Base-by-base conservation (phyloP, 345 rosid species). In the Raphanus raphanistrum region DNA sequence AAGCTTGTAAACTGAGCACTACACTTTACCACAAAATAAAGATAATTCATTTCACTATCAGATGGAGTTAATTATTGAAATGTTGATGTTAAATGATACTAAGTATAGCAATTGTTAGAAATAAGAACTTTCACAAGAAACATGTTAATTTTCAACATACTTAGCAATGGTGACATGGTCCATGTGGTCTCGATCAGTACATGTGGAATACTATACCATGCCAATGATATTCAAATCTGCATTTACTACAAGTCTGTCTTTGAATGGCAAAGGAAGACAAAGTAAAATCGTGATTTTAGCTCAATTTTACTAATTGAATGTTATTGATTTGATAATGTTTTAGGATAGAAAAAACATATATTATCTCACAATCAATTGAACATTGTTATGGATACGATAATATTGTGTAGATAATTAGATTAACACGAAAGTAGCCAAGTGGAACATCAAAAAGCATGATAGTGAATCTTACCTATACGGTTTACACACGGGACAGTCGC, bases 401-500 rank as follows among this genome's bases (percentile, higher is more conserved):
- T 5, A 63, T 13, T 36, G 60, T 57, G 66, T 65, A 57, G 67
- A 71, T 77, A 50, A 50, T 76, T 5, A 26, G 74, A 76, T 76
- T 43, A 76, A 50, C 54, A 48, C 26, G 74, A 25, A 76, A 69
- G 70, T 76, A 70, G 63, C 17, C 13, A 70, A 63, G 80, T 76
- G 81, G 81, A 57, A 65, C 31, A 66, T 63, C 36, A 71, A 64
- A 65, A 65, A 78, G 57, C 67, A 71, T 71, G 69, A 73, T 73
- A 45, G 32, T 72, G 64, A 78, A 72, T 78, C 69, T 72, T 79
- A 79, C 82, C 77, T 78, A 78, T 72, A 59, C 57, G 77, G 63
- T 69, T 61, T 35, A 69, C 70, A 69, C 81, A 78, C 73, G 73
- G 73, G 72, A 78, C 63, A 71, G 33, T 77, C 71, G 33, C 50